Conservation (phyloP, 805 yeast species). For the Ogataea polymorpha region DNA sequence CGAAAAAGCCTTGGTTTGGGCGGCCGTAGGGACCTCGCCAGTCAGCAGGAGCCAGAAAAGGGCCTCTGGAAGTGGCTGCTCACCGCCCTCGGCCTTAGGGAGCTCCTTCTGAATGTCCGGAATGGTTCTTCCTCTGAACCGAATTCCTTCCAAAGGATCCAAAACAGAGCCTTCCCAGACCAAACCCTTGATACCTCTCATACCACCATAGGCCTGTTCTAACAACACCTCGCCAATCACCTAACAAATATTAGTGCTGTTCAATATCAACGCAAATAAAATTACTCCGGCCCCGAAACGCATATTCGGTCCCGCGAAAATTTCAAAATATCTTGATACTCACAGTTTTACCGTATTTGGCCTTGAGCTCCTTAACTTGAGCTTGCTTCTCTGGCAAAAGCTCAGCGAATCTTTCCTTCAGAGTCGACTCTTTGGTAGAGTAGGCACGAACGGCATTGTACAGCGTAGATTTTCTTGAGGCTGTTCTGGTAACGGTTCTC, state of each 20-base stretch:
- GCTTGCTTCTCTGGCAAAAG: slow-evolving; percentile 89
- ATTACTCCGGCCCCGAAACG: slow-evolving; percentile 11
- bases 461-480: slow-evolving; percentile 23
- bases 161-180: slow-evolving; percentile 89
- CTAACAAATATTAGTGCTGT: slow-evolving; percentile 16
- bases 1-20: slow-evolving; percentile 67
- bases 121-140: slow-evolving; percentile 81
- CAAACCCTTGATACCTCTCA: slow-evolving; percentile 82
- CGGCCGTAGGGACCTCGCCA: slow-evolving; percentile 75
- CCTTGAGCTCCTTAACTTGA: slow-evolving; percentile 84
- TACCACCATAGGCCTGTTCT: slow-evolving; percentile 88
- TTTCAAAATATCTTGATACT: slow-evolving; percentile 28
- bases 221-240: slow-evolving; percentile 68
- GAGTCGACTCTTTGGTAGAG: slow-evolving; percentile 50
- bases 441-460: slow-evolving; percentile 33
- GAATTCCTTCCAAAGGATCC: slow-evolving; percentile 82
- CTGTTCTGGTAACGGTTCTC: slow-evolving; percentile 31
- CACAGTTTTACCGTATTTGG: slow-evolving; percentile 83
- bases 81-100: slow-evolving; percentile 71
- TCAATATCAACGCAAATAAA: background rate
- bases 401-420: slow-evolving; percentile 93
- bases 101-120: slow-evolving; percentile 72
- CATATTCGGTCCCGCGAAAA: background rate
- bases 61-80: slow-evolving; percentile 71
- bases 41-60: slow-evolving; percentile 79